Evolutionary conservation across 768 basidiomycete species (phyloP), one percentile per base, ranked within the genome.

Genomic region (Podaxis sp.): DNA sequence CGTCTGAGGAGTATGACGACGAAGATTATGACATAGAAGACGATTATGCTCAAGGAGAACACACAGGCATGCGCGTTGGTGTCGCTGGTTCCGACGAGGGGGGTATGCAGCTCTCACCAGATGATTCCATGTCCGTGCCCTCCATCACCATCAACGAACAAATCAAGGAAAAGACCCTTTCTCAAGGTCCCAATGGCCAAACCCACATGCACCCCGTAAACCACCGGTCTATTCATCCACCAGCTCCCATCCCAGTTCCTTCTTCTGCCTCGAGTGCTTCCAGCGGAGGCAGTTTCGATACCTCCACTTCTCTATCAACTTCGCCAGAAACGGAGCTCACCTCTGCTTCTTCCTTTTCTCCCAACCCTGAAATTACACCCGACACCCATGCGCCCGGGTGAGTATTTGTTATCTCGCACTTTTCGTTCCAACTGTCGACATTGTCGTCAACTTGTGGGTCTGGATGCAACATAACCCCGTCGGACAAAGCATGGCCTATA

Each of bases 141-240:
- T 66, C 72, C 37, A 68, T 66, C 17, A 67, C 72, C 37, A 69
- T 66, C 17, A 67, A 65, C 17, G 67, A 74, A 41, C 69, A 75
- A 51, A 53, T 27, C 59, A 43, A 62, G 46, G 58, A 62, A 27
- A 46, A 64, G 52, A 49, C 58, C 56, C 43, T 53, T 62, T 59
- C 66, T 65, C 38, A 69, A 76, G 59, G 71, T 7, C 63, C 69
- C 53, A 74, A 78, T 46, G 70, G 68, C 22, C 72, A 73, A 56
- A 71, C 71, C 58, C 82, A 85, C 69, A 87, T 87, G 86, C 86
- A 87, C 69, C 83, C 83, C 22, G 76, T 83, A 27, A 70, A 74
- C 5, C 77, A 76, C 37, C 76, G 79, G 33, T 54, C 60, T 47
- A 47, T 47, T 2, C 69, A 64, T 59, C 57, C 43, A 24, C 43